Base-by-base conservation (phyloP, 441 rosid species). In the Croton setiger region DNA sequence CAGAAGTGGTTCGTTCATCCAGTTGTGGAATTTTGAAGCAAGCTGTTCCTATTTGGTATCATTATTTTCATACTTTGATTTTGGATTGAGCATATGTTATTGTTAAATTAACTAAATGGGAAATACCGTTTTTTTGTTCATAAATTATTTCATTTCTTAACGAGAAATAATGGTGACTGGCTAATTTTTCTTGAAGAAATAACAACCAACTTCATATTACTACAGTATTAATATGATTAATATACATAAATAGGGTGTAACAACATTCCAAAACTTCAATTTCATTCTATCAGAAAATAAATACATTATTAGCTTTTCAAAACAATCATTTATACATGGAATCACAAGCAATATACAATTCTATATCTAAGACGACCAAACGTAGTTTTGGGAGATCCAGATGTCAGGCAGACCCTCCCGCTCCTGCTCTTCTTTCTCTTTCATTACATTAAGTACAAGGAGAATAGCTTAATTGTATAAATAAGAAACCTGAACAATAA, bases 401-500 rank as follows among this genome's bases (percentile, higher is more conserved):
- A 53, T 62, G 62, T 47, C 33, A 10, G 2, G 57, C 5, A 31
- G 57, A 59, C n/a, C 66, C 66, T 35, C 51, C 44, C 60, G 74
- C 69, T 58, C 49, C 56, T 7, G 35, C 44, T 37, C 47, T 61
- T 69, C 35, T 37, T 51, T 41, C 74, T 52, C 56, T 9, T 67
- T 69, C 37, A 37, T 20, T 21, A 35, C 12, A 58, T 20, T 51
- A 54, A 62, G 63, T 20, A 3, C 13, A 15, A 17, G 55, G 12
- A 21, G 66, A 20, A 56, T 5, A 58, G 47, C 35, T 36, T 56
- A 7, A 64, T 67, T 63, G 43, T 41, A 55, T 15, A 17, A 49
- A 17, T 53, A 55, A 48, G 62, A 55, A 71, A 73, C 69, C 80
- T 77, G 77, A 67, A 59, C 49, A 66, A 47, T 44, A 13, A 11